Conservation (phyloP, 2,329 filamentous ascomycete species). For the Colletotrichum tamarilloi region DNA sequence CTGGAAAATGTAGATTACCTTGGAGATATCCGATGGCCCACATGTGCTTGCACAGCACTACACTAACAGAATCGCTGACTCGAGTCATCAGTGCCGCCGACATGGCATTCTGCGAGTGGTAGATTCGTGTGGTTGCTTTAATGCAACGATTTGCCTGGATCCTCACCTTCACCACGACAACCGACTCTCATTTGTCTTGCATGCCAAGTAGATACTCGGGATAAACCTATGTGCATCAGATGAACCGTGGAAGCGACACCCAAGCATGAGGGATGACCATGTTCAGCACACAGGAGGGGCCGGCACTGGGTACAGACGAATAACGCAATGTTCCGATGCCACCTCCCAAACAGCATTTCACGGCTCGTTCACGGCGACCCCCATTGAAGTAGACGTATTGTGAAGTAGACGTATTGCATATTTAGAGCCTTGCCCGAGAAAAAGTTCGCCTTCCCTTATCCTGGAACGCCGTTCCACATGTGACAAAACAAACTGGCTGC, state of each 20-base stretch:
- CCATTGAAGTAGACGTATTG: neutral
- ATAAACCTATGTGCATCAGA: neutral
- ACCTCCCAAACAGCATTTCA: slow-evolving; percentile 13
- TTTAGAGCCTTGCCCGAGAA: slow-evolving; percentile 3
- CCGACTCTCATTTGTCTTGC: neutral
- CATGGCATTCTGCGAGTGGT: slow-evolving; percentile 8
- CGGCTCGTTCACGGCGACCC: neutral
- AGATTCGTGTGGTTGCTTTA: neutral
- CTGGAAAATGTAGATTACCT: neutral
- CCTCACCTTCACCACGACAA: neutral
- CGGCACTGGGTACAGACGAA: slow-evolving; percentile 1
- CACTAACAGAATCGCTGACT: slow-evolving; percentile 22
- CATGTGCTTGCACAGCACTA: neutral
- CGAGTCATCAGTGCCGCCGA: slow-evolving; percentile 4
- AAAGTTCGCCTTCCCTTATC: slow-evolving; percentile 28
- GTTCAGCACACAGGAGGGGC: neutral
- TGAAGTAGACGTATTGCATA: slow-evolving; percentile 1
- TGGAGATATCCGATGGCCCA: neutral
- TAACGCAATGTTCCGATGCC: slow-evolving; percentile 25
- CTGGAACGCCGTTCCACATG: slow-evolving; percentile 19
- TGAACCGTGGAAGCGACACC: neutral
- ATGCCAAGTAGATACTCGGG: neutral
- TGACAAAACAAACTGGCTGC: slow-evolving; percentile 33
- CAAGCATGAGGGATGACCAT: neutral
- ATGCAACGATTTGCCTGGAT: neutral